Evolutionary conservation across 352 stramenopile species (phyloP), one percentile per base, ranked within the genome.

Genomic region (Globisporangium rhizosaccharum): DNA sequence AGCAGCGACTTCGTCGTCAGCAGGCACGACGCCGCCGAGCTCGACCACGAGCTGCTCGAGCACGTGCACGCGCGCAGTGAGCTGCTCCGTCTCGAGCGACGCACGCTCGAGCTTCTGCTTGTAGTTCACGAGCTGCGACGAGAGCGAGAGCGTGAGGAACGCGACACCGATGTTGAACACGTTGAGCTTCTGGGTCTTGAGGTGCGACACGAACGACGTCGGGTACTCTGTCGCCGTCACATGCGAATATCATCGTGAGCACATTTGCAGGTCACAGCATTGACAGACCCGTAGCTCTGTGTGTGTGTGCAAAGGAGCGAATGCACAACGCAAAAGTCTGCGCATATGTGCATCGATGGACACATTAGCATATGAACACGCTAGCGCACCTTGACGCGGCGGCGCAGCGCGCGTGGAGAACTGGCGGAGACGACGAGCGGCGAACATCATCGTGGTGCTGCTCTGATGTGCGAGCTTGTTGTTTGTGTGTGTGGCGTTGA

Each of bases 81-180:
- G 68, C 61, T 79, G 42, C 15, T 66, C 71, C 50, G 79, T 78
- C 36, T 82, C 68, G 6, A 54, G 56, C 56, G 71, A 52, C 39
- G 60, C 66, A 26, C 63, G 61, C 50, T 87, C 69, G 49, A 77
- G 76, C 44, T 74, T 71, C 57, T 93, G 75, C 63, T 89, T 90
- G 73, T 79, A 81, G 47, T 73, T 73, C 30, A 94, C 82, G 53
- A 94, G 71, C 66, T 92, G 82, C 51, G 80, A 89, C 50, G 85
- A 90, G n/a, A 94, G 73, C 50, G 85, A 94, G 37, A 94, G 68
- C 65, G 85, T 90, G 57, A 94, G 67, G 67, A 92, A 88, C 7
- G 82, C 82, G 14, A 94, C 65, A 44, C 85, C 82, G 51, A 94
- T 88, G 71, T 92, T 92, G 64, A 92, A 94, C 64, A 89, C 75